phyloP scores from a whole-genome alignment of 306 rosid genomes.

The Pterocarpus macrocarpus region DNA sequence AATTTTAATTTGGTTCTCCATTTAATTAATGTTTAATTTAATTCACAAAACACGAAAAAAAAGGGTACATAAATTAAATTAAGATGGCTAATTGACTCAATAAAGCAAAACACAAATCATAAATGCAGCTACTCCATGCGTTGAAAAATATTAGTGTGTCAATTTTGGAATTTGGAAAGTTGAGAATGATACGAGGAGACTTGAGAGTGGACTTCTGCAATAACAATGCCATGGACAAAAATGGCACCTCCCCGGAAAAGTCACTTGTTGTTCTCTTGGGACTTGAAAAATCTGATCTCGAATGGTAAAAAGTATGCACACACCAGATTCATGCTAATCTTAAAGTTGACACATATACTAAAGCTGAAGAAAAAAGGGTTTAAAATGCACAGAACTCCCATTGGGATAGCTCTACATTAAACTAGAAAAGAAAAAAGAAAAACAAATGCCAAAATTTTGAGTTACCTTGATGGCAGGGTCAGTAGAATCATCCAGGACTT shows the following conservation, averaged over 20 bases:
- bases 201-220: background rate
- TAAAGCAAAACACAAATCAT: slow-evolving; percentile 22
- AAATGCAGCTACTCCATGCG: slow-evolving; percentile 18
- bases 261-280: slow-evolving; percentile 6
- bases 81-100: background rate
- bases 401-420: background rate
- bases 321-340: background rate
- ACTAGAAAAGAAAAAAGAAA: background rate
- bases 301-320: background rate
- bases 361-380: background rate
- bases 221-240: background rate
- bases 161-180: slow-evolving; percentile 18
- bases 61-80: background rate
- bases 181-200: background rate
- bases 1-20: background rate
- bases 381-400: background rate
- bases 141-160: background rate
- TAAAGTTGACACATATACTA: background rate
- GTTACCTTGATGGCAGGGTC: slow-evolving; percentile 87
- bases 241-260: background rate
- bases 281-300: background rate
- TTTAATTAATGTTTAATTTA: background rate
- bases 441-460: background rate
- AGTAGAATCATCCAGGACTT: slow-evolving; percentile 96
- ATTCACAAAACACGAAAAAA: background rate